Conservation (phyloP, 179 eudicot species). For the Monotropa hypopitys region DNA sequence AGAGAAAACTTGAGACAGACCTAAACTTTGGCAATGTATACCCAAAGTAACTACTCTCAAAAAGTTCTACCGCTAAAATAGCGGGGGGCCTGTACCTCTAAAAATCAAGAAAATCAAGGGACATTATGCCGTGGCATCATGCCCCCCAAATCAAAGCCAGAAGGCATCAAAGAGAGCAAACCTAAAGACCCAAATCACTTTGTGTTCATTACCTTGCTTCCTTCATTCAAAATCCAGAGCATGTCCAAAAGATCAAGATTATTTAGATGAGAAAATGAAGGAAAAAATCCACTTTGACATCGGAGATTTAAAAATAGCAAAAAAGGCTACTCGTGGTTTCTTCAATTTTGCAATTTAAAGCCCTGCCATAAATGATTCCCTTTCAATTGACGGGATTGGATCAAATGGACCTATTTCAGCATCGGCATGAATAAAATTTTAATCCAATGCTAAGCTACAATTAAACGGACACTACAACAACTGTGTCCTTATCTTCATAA, state of each 20-base stretch:
- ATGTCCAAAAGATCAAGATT: background rate
- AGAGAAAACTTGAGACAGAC: too few relatives aligned
- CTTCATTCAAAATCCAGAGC: too few relatives aligned
- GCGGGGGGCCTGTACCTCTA: too few relatives aligned
- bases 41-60: too few relatives aligned
- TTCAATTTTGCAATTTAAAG: background rate
- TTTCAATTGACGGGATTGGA: background rate
- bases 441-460: background rate
- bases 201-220: too few relatives aligned
- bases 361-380: background rate
- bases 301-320: background rate
- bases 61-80: too few relatives aligned
- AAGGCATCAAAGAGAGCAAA: too few relatives aligned
- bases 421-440: background rate
- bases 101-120: too few relatives aligned
- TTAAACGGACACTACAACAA: background rate
- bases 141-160: too few relatives aligned
- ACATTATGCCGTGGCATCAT: too few relatives aligned
- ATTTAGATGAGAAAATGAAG: background rate
- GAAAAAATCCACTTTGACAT: background rate
- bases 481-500: background rate
- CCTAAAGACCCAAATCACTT: too few relatives aligned
- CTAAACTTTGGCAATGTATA: too few relatives aligned
- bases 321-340: background rate
- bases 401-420: background rate